These are phyloP conservation scores for Xerocomellus amylosporus DNA, from an alignment of 768 basidiomycete genomes.

Conservation along the genomic window DNA sequence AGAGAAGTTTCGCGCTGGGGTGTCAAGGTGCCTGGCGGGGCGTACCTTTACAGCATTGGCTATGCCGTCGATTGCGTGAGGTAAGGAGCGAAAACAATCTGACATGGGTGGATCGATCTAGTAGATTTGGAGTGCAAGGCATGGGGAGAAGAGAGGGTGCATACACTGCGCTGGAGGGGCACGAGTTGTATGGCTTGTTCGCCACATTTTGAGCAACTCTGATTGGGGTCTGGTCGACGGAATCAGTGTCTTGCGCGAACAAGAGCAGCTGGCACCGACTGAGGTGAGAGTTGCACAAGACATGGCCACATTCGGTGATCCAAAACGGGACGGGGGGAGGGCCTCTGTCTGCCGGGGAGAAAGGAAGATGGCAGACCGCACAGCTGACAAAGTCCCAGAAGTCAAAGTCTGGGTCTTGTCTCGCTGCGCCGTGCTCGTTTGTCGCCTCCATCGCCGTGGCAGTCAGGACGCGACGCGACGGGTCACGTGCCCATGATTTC, in stretches of 20 bases:
- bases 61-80: slow-evolving; percentile 58
- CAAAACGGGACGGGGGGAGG: slow-evolving; percentile 71
- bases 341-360: slow-evolving; percentile 47
- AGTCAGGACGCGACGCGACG: slow-evolving; percentile 14
- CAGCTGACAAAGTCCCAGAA: slow-evolving; percentile 84
- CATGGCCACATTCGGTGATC: slow-evolving; percentile 86
- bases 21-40: too few relatives aligned
- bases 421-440: slow-evolving; percentile 1
- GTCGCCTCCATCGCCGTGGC: slow-evolving; percentile 10
- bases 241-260: neutral
- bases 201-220: slow-evolving; percentile 72
- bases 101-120: slow-evolving; percentile 83
- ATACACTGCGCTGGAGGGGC: slow-evolving; percentile 72
- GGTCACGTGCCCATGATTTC: slow-evolving; percentile 17
- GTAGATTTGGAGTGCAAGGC: slow-evolving; percentile 1
- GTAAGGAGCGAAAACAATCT: slow-evolving; percentile 71
- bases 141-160: slow-evolving; percentile 11
- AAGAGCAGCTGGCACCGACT: slow-evolving; percentile 44
- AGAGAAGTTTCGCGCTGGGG: neutral
- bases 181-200: slow-evolving; percentile 60
- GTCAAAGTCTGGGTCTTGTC: slow-evolving; percentile 40
- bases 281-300: slow-evolving; percentile 82
- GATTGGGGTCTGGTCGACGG: slow-evolving; percentile 54
- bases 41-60: slow-evolving; percentile 67
- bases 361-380: slow-evolving; percentile 66